Evolutionary conservation across 2,329 filamentous ascomycete species (phyloP), one percentile per base, ranked within the genome.

Genomic region (Colletotrichum filicis): DNA sequence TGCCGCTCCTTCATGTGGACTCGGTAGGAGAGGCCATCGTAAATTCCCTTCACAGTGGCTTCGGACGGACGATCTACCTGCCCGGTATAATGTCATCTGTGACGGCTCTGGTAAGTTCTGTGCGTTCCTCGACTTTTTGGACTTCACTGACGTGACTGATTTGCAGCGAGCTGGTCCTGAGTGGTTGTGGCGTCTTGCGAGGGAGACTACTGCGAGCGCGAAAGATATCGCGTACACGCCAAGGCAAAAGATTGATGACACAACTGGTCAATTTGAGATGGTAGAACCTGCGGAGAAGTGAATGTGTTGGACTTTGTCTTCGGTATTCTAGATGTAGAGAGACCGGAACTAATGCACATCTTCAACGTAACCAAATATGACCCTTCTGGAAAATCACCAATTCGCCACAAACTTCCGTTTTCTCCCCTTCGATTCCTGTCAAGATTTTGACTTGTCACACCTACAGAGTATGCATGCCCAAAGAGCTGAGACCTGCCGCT

Each of bases 1-100:
- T 79, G 19, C 81, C 81, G 2, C 52, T 82, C 14, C 62, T 83
- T 9, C 76, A 82, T 30, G 79, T 81, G 1, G 79, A 82, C 24
- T 79, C 79, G 2, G 81, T 82, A 0, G 76, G 77, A 26, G 78
- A 82, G 59, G 69, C 76, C 0, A 75, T 83, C 22, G 80, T 78
- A 0, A 67, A 79, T 16, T 70, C 68, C 0, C 58, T 82, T 5
- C 81, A 80, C 58, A 80, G 80, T 58, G 79, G 79, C 4, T 78
- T 79, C 37, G 80, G 80, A 2, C 69, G 70, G 2, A 80, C 76
- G 0, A 78, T 82, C 4, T 80, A 79, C 56, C 64, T 81, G 53
- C 81, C 81, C 0, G 77, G 77, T 1, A 68, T 80, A 3, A 79
- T 78, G 74, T 68, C 77, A 16, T 77, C 77, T 14, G 56, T 79